phyloP scores from a whole-genome alignment of 345 rosid species.

The Syzygium oleosum region DNA sequence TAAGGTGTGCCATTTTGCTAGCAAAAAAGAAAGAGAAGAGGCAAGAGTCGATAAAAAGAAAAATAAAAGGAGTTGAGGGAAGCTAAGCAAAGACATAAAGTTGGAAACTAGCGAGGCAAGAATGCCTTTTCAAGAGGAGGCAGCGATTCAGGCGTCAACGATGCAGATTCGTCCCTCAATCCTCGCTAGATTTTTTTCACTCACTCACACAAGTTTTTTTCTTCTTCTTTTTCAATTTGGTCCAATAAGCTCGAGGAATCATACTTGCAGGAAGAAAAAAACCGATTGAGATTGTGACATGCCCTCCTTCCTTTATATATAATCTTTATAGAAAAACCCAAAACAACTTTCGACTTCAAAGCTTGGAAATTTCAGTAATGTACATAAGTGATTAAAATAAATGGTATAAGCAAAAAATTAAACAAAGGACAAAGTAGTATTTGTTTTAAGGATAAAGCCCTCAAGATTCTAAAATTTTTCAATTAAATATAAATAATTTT shows the following conservation, averaged over 20 bases:
- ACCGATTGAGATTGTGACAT: neutral
- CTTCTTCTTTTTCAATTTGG: neutral
- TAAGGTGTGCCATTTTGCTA: neutral
- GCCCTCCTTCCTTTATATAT: neutral
- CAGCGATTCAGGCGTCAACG: conserved; percentile 8
- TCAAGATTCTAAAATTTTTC: no score
- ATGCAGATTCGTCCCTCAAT: neutral
- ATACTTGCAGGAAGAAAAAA: neutral
- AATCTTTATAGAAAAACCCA: neutral
- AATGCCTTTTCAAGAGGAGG: conserved; percentile 10
- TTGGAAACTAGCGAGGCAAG: neutral
- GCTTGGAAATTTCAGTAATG: neutral
- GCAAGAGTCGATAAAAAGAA: neutral
- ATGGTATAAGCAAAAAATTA: neutral
- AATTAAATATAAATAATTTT: neutral
- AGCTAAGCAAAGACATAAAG: neutral
- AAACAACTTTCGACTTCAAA: neutral
- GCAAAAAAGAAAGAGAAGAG: neutral
- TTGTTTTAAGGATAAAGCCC: neutral
- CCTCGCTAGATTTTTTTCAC: neutral
- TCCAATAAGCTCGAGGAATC: neutral
- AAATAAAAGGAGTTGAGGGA: neutral
- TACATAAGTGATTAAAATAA: neutral
- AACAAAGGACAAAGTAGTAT: neutral
- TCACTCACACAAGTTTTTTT: neutral